phyloP scores from a whole-genome alignment of 495 filamentous ascomycete genomes.

The Cercophora scortea region DNA sequence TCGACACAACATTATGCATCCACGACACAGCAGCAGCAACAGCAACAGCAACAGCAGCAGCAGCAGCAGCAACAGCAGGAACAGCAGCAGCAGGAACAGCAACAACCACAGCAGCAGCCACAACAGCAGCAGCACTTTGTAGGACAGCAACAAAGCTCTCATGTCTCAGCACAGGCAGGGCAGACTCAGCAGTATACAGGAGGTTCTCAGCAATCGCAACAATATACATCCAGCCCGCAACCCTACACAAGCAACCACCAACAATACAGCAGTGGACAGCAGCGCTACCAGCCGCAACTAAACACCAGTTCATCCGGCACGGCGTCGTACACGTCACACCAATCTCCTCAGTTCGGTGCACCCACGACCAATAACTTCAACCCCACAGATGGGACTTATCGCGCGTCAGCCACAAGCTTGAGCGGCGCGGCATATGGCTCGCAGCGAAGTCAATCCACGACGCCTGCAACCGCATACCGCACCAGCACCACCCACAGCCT shows the following conservation, averaged over 20 bases:
- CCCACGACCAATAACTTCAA: constrained; percentile 29
- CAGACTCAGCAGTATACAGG: constrained; percentile 16
- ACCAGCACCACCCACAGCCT: constrained; percentile 23
- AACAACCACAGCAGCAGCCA: constrained; percentile 11
- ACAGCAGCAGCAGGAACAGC: constrained; percentile 11
- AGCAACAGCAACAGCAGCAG: constrained; percentile 4
- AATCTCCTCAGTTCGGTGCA: constrained; percentile 36
- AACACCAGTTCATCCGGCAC: constrained; percentile 25
- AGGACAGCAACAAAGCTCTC: constrained; percentile 16
- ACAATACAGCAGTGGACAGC: constrained; percentile 23
- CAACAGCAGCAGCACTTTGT: constrained; percentile 16
- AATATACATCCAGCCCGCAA: constrained; percentile 14
- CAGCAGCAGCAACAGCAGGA: constrained; percentile 5
- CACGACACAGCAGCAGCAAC: not conserved
- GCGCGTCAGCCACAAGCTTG: constrained; percentile 19
- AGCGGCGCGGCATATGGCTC: constrained; percentile 25
- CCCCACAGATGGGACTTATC: constrained; percentile 29
- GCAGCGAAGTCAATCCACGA: constrained; percentile 30
- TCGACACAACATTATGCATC: not conserved
- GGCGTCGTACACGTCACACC: constrained; percentile 30
- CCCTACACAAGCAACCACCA: constrained; percentile 11
- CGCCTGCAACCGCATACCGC: constrained; percentile 29
- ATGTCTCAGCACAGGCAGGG: constrained; percentile 4
- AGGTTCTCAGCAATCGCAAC: constrained; percentile 10
- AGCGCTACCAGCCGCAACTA: constrained; percentile 35